Evolutionary conservation across 2,329 filamentous ascomycete genomes (phyloP), one percentile per base, ranked within the genome.

Genomic region (Calonectria multiphialidica): DNA sequence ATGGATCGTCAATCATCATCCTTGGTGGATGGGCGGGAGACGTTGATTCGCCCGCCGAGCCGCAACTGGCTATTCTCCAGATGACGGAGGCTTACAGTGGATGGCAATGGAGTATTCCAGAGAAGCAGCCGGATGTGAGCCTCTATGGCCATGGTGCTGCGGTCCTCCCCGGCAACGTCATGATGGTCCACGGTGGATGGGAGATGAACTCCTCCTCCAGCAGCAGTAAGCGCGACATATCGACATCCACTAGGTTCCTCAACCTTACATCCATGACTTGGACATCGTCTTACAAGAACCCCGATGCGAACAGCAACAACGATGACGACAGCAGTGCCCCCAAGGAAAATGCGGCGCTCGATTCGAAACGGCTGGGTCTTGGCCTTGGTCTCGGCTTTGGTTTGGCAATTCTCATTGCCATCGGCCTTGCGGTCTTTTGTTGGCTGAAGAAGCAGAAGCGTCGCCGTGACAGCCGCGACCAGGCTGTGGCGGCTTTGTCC

Each of bases 1-100:
- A 98, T 79, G 96, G 96, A 0, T 90, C 87, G 30, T 91, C 90
- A n/a, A 87, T 98, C 10, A 86, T 98, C 47, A 86, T 99, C 1
- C 88, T 95, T 72, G 97, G 97, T 23, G 97, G 97, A 1, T 99
- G 97, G 97, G 95, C 98, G 5, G 96, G 96, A 4, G 92, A 97
- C 79, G 88, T 93, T 0, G 88, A 86, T 10, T 93, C 92, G 37
- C 90, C 96, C 1, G 97, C 97, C 0, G 87, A 92, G 35, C 97
- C 97, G 1, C 95, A 98, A 80, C 86, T 98, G 30, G 94, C 91
- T 0, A 84, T 98, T 3, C 86, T 98, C 3, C 87, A 94, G 70
- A 87, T 98, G 70, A 94, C 93, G 8, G 89, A 92, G 72, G 92
- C 92, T 5, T 97, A 94, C 80, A 93, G 92, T 10, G 87, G 90